Conservation (phyloP, 805 yeast genomes). For the Pichia kluyveri region DNA sequence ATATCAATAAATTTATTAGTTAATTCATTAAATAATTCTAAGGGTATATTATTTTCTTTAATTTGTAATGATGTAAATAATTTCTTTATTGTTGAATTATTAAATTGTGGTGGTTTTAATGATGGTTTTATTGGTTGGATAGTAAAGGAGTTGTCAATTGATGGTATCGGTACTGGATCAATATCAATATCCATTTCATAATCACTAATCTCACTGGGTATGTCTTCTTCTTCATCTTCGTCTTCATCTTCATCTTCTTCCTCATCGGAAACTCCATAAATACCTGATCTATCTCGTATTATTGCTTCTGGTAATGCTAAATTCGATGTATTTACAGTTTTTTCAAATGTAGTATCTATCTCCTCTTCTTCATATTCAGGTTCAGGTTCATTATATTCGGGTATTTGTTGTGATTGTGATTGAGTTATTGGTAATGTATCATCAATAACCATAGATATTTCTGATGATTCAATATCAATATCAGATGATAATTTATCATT, state of each 20-base stretch:
- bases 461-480: no score
- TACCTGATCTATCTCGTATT: constrained; percentile 15
- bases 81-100: neutral
- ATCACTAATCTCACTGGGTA: neutral
- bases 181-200: neutral
- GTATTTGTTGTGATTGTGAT: constrained; percentile 1
- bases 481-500: neutral
- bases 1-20: constrained; percentile 29
- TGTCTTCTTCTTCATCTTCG: neutral
- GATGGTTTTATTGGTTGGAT: neutral
- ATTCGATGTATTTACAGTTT: constrained; percentile 21
- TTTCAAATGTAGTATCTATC: constrained; percentile 1
- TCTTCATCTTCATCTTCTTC: neutral
- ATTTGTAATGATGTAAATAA: neutral
- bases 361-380: neutral
- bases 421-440: constrained; percentile 7
- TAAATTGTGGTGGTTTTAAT: neutral
- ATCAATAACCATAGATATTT: no score
- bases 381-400: neutral
- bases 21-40: constrained; percentile 20
- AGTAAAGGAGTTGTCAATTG: neutral
- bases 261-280: neutral
- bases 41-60: neutral
- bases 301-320: constrained; percentile 29
- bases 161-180: no score